A percentile compares a stretch with the other conserved stretches of the same genome.
Conservation (phyloP, 2,329 filamentous ascomycete genomes). For the Trichoderma brevicompactum region DNA sequence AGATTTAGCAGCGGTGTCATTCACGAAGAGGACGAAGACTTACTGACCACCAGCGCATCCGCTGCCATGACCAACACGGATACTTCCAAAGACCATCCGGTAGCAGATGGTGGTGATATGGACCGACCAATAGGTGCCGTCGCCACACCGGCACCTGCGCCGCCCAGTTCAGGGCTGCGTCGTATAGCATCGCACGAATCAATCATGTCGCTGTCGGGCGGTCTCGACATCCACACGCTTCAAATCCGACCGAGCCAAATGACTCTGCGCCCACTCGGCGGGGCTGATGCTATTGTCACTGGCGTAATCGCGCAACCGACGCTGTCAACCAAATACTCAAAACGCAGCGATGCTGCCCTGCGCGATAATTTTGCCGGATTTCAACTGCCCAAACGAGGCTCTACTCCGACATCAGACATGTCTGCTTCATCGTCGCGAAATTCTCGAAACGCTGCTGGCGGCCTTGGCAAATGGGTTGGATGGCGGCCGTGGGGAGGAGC, state of each 20-base stretch:
- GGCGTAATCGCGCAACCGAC: slow-evolving; percentile 64
- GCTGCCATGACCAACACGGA: background rate
- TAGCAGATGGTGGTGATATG: slow-evolving; percentile 40
- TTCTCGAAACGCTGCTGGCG: slow-evolving; percentile 35
- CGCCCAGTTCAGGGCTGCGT: slow-evolving; percentile 56
- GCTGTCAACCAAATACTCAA: slow-evolving; percentile 52
- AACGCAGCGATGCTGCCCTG: slow-evolving; percentile 59
- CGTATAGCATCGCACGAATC: slow-evolving; percentile 82
- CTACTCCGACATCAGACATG: slow-evolving; percentile 40
- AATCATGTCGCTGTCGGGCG: slow-evolving; percentile 82
- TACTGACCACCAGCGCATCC: slow-evolving; percentile 31
- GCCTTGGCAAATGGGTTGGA: slow-evolving; percentile 51
- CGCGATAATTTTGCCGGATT: slow-evolving; percentile 58
- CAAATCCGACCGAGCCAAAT: slow-evolving; percentile 77
- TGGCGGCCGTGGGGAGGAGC: slow-evolving; percentile 54
- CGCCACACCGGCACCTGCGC: slow-evolving; percentile 30
- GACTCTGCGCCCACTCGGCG: slow-evolving; percentile 58
- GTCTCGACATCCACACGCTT: slow-evolving; percentile 87
- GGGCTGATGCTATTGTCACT: slow-evolving; percentile 60
- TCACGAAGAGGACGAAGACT: slow-evolving; percentile 47
- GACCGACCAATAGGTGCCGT: slow-evolving; percentile 40
- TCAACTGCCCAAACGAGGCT: slow-evolving; percentile 42
- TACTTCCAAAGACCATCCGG: slow-evolving; percentile 19
- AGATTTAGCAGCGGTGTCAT: slow-evolving; percentile 41
- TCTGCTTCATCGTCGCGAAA: slow-evolving; percentile 36